Conservation (phyloP, 768 basidiomycete genomes). For the Mycena pura region DNA sequence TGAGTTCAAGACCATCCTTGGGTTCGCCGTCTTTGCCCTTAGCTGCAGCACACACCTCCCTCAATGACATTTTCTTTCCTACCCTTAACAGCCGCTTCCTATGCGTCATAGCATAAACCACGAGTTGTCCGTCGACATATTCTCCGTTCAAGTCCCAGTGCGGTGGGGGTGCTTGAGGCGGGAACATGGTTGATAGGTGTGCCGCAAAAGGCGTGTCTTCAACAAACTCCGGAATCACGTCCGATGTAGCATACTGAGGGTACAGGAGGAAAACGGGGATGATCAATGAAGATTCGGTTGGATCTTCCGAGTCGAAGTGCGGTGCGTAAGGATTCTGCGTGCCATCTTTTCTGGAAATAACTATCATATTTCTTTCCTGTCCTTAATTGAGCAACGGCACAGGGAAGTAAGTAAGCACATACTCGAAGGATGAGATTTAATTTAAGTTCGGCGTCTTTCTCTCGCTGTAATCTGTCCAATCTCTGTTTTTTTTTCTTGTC, state of each 20-base stretch:
- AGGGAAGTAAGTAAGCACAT: constrained; percentile 31
- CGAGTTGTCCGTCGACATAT: constrained; percentile 68
- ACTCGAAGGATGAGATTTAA: constrained; percentile 73
- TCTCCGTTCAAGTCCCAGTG: constrained; percentile 79
- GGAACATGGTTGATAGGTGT: constrained; percentile 85
- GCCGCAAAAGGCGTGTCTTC: constrained; percentile 85
- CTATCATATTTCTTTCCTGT: constrained; percentile 78
- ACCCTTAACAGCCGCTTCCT: constrained; percentile 84
- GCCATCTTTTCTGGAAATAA: constrained; percentile 57
- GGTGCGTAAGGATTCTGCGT: constrained; percentile 65
- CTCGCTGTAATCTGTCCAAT: constrained; percentile 54
- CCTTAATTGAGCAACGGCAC: constrained; percentile 9
- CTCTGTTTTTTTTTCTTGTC: constrained; percentile 59
- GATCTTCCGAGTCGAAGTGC: constrained; percentile 71
- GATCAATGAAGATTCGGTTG: constrained; percentile 64
- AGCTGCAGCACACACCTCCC: constrained; percentile 73
- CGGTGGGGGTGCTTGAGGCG: constrained; percentile 66
- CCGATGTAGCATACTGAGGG: constrained; percentile 88
- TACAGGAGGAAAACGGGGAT: constrained; percentile 94
- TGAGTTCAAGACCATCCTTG: constrained; percentile 83
- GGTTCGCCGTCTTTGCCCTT: constrained; percentile 64
- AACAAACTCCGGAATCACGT: constrained; percentile 85
- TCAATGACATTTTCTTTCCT: constrained; percentile 87
- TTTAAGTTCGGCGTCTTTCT: constrained; percentile 57
- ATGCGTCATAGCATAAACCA: constrained; percentile 84